These are phyloP conservation scores for Aspergillus arachidicola DNA, from an alignment of 2,329 filamentous ascomycete species.

Conservation along the genomic window DNA sequence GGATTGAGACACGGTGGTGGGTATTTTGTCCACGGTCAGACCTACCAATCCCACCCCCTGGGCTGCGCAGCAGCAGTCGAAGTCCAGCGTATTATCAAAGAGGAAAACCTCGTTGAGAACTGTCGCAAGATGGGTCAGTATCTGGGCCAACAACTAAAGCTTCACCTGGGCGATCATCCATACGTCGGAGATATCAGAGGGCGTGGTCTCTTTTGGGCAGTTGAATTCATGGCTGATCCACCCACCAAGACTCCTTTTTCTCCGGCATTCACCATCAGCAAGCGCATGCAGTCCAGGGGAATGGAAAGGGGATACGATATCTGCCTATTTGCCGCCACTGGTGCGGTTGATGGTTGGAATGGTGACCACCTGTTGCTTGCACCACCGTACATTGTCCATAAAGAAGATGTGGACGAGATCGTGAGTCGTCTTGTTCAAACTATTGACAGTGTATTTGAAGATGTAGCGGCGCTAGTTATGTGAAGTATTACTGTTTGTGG, in stretches of 20 bases:
- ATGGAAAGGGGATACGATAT: constrained; percentile 12
- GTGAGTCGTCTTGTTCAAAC: not conserved
- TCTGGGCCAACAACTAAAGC: constrained; percentile 11
- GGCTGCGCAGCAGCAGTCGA: constrained; percentile 59
- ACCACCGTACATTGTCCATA: constrained; percentile 5
- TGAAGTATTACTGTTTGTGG: not conserved
- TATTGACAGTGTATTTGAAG: constrained; percentile 6
- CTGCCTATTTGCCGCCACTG: constrained; percentile 8
- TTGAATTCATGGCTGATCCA: constrained; percentile 26
- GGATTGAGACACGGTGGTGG: constrained; percentile 37
- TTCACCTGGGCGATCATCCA: constrained; percentile 40
- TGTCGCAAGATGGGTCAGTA: constrained; percentile 11
- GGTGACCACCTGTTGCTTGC: constrained; percentile 38
- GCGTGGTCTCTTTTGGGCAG: constrained; percentile 57
- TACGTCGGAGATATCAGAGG: constrained; percentile 55
- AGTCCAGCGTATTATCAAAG: constrained; percentile 58
- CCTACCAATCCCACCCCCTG: constrained; percentile 61
- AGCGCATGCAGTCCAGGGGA: constrained; percentile 5
- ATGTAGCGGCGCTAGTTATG: not conserved
- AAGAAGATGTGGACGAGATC: constrained; percentile 7
- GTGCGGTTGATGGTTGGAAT: constrained; percentile 41
- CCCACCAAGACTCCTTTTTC: constrained; percentile 13
- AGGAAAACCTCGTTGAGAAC: constrained; percentile 57
- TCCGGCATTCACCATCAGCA: not conserved
- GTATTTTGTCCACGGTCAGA: constrained; percentile 56